Percentiles rank a stretch among this genome's conserved stretches.
These are phyloP conservation scores for Colletotrichum tabaci DNA, from an alignment of 2,329 filamentous ascomycete species.

Conservation along the genomic window DNA sequence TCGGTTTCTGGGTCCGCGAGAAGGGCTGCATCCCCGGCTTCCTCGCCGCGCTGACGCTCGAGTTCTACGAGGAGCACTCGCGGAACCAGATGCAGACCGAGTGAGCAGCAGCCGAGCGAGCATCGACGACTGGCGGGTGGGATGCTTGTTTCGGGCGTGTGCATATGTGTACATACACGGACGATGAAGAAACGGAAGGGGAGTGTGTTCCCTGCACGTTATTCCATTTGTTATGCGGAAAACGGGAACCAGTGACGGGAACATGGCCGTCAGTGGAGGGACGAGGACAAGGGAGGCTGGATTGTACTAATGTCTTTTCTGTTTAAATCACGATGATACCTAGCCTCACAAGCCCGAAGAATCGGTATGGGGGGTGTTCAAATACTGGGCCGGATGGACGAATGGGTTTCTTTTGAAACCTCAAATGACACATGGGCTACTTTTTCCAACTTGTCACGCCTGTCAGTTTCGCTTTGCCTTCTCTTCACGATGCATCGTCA, in stretches of 20 bases:
- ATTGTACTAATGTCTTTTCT: constrained; percentile 12
- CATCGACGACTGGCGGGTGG: not conserved
- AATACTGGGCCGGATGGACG: constrained; percentile 20
- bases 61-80: constrained; percentile 86
- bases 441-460: not conserved
- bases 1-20: constrained; percentile 96
- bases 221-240: not conserved
- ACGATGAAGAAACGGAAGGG: not conserved
- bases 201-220: too few species aligned
- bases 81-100: constrained; percentile 44
- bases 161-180: not conserved
- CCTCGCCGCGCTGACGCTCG: constrained; percentile 88
- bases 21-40: constrained; percentile 95
- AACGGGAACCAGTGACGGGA: not conserved
- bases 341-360: constrained; percentile 14
- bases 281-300: not conserved
- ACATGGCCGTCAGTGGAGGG: not conserved
- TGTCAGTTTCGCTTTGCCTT: not conserved
- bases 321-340: constrained; percentile 37
- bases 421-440: constrained; percentile 14
- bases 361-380: constrained; percentile 14
- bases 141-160: not conserved
- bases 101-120: not conserved
- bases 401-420: not conserved
- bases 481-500: not conserved